A percentile compares a stretch with the other conserved stretches of the same genome.
These are phyloP conservation scores for Trametopsis cervina DNA, from an alignment of 768 basidiomycete species.

Conservation along the genomic window DNA sequence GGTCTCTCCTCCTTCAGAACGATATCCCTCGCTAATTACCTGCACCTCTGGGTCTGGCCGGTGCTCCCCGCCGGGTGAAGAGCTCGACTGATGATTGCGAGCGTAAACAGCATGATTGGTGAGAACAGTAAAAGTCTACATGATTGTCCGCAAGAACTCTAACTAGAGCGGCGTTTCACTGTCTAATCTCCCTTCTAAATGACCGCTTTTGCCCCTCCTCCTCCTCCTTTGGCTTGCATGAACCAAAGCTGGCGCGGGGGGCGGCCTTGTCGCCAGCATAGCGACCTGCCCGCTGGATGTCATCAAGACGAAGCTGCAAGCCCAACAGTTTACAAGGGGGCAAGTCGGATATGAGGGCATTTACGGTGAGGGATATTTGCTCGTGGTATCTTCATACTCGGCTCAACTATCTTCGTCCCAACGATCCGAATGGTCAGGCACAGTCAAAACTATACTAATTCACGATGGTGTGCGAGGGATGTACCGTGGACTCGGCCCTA, in stretches of 20 bases:
- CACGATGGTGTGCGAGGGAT: constrained; percentile 80
- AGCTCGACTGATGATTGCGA: constrained; percentile 61
- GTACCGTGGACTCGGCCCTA: constrained; percentile 96
- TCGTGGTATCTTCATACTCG: constrained; percentile 8
- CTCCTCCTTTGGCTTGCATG: constrained; percentile 5
- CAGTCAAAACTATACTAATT: constrained; percentile 45
- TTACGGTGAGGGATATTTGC: constrained; percentile 39
- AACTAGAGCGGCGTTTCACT: constrained; percentile 8
- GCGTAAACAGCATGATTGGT: constrained; percentile 81
- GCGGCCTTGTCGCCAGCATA: constrained; percentile 86
- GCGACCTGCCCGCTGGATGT: constrained; percentile 98
- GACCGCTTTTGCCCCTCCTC: not conserved
- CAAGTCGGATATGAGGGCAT: constrained; percentile 74
- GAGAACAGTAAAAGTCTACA: too few species aligned
- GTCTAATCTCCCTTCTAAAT: constrained; percentile 8
- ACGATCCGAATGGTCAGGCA: too few species aligned
- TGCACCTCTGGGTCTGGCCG: constrained; percentile 1
- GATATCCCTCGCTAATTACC: not conserved
- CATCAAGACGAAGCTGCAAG: constrained; percentile 95
- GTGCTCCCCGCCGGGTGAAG: constrained; percentile 47
- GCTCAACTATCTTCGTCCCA: too few species aligned
- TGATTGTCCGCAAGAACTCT: too few species aligned
- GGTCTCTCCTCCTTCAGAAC: not conserved
- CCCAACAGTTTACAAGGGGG: constrained; percentile 70
- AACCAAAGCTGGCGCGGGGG: constrained; percentile 80